Base-by-base conservation (phyloP, 768 basidiomycete genomes). In the Panaeolus papilionaceus region DNA sequence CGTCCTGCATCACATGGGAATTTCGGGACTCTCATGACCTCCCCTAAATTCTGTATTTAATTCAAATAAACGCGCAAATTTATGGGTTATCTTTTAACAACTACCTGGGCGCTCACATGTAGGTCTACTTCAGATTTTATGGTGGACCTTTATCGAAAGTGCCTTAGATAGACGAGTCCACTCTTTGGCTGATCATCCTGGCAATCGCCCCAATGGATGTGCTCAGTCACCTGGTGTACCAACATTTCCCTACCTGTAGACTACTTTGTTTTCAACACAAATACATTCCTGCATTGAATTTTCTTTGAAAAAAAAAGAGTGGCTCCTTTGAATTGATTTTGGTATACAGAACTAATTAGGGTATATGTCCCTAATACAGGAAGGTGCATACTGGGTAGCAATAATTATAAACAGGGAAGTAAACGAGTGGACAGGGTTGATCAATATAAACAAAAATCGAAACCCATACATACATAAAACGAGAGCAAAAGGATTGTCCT, bases 171-270 rank as follows among this genome's bases (percentile, higher is more conserved):
- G 72, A 80, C 68, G 65, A 85, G 75, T 85, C 73, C 84, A 83
- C 83, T 83, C 85, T 86, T 89, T 87, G 89, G 89, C 89, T 78
- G 84, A 77, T 72, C 83, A 79, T 84, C 82, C 83, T 80, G 76
- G 71, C 72, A 70, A 66, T 66, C 12, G 40, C 72, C 71, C 71
- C 63, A 54, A 72, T 84, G 84, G 86, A 78, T 80, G 82, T 42
- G 70, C 68, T 82, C 82, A 81, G 89, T 89, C 89, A 90, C 88
- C 89, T 87, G 82, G 86, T 85, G 86, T 82, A 83, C 82, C 84
- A 68, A 85, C 74, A 80, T 67, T 26, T 33, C 20, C 9, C 3
- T 23, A 14, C 40, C 14, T 14, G 9, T 40, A 37, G 28, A 6
- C 61, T 38, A 20, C 38, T 38, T 51, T 51, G 26, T 8, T 6